Base-by-base conservation (phyloP, 768 basidiomycete genomes). In the Scleroderma citrinum region DNA sequence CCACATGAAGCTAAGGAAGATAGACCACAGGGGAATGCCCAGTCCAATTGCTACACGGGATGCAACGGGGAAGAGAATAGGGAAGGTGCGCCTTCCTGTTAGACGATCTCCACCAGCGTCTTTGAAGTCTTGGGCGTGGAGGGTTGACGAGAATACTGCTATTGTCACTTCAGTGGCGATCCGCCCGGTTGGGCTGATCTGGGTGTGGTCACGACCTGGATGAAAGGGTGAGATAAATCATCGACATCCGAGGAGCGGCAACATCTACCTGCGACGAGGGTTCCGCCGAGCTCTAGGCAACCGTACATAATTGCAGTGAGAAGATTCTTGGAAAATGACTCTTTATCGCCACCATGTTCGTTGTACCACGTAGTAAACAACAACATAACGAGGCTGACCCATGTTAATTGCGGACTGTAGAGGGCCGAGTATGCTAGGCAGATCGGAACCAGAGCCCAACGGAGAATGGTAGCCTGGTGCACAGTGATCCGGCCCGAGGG, bases 101-200 rank as follows among this genome's bases (percentile, higher is more conserved):
- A 62, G 43, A 5, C 57, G 55, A 43, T 77, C 77, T 0, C 76
- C 76, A n/a, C 64, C 61, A 13, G 69, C 55, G 46, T 78, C 77
- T 24, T 71, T 64, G 49, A 73, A 78, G 49, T 78, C 77, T 57
- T 76, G 73, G 2, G 73, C 69, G 19, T 77, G 75, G 11, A 76
- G 71, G 3, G 76, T 77, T 0, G 76, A 75, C 2, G 69, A 56
- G 31, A 76, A 66, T 14, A 75, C 68, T 0, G 63, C 62, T 7
- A 67, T 61, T 21, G 70, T 73, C 41, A 72, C 50, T 37, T 61
- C 60, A 30, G 71, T 52, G 0, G 75, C 66, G 5, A 67, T 51
- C 34, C 56, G 52, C 3, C 59, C 66, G 1, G 63, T 65, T 6
- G 59, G 50, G 24, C 64, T 67, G 19, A 70, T 49, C 3, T 41